Percentiles rank a stretch among this genome's conserved stretches.
Evolutionary conservation across 805 yeast genomes (phyloP).

Genomic region (Suhomyces tanzawaensis): DNA sequence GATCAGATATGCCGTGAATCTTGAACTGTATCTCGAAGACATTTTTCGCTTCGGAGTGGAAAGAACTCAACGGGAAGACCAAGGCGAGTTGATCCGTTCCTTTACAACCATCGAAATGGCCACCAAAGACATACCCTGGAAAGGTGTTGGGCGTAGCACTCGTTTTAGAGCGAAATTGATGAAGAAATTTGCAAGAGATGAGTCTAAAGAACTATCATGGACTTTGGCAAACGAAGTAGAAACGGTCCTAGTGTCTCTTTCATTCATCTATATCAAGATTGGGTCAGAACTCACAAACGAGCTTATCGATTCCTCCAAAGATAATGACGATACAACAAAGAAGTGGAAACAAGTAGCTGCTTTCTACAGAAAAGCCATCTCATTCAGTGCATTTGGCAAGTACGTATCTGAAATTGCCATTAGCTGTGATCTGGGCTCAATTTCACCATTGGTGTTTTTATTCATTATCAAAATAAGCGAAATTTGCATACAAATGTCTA

Average conservation of each 20-base stretch:
- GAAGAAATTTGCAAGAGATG: neutral
- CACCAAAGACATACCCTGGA: neutral
- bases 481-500: conserved; percentile 38
- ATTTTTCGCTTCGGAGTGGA: conserved; percentile 7
- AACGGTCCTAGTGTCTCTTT: conserved; percentile 19
- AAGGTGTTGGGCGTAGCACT: neutral
- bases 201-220: conserved; percentile 20
- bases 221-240: conserved; percentile 30
- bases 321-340: neutral
- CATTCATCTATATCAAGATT: conserved; percentile 29
- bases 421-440: conserved; percentile 1
- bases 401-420: neutral
- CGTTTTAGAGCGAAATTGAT: neutral
- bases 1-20: conserved; percentile 27
- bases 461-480: conserved; percentile 26
- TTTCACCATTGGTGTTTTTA: conserved; percentile 6
- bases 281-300: conserved; percentile 38
- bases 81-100: neutral
- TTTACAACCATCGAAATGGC: neutral
- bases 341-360: conserved; percentile 33
- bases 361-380: conserved; percentile 32
- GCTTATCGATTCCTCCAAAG: conserved; percentile 26
- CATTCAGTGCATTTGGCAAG: conserved; percentile 25
- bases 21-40: conserved; percentile 35
- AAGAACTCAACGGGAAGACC: neutral